These are phyloP conservation scores for Saccharomyces hybrid DNA, from an alignment of 1,139 yeast species.

Conservation along the genomic window DNA sequence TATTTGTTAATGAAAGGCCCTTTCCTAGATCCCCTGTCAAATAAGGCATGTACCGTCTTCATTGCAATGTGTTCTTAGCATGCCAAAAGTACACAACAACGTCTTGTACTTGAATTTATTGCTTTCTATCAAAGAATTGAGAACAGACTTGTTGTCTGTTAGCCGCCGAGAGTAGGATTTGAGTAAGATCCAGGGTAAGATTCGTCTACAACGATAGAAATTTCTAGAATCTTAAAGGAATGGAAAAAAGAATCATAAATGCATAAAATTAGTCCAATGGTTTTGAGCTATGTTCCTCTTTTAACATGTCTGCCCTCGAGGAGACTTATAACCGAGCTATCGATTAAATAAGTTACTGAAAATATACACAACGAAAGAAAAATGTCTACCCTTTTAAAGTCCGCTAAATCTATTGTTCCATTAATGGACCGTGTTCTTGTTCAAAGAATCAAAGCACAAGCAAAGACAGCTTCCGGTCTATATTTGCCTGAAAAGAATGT, in stretches of 20 bases:
- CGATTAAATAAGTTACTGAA: not conserved
- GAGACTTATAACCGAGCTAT: not conserved
- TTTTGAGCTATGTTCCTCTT: not conserved
- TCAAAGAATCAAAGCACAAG: conserved; percentile 85
- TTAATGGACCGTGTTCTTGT: conserved; percentile 92
- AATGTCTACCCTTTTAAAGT: conserved; percentile 60
- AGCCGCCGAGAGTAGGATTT: not conserved
- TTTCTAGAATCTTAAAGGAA: conserved; percentile 9
- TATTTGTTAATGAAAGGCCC: too few relatives aligned
- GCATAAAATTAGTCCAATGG: conserved; percentile 1
- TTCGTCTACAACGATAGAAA: conserved; percentile 8
- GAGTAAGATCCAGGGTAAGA: not conserved
- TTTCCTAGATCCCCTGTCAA: too few relatives aligned
- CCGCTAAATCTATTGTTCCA: conserved; percentile 84
- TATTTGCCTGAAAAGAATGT: conserved; percentile 95
- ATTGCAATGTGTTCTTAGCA: too few relatives aligned
- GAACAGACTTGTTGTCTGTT: not conserved
- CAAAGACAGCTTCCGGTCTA: conserved; percentile 90
- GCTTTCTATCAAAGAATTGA: not conserved
- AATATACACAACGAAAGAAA: not conserved
- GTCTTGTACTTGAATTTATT: too few relatives aligned
- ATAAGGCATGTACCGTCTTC: too few relatives aligned
- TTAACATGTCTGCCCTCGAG: too few relatives aligned
- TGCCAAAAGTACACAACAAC: too few relatives aligned
- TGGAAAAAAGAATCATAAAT: not conserved